A percentile compares a stretch with the other conserved stretches of the same genome.
These are phyloP conservation scores for Carallia pectinifolia DNA, from an alignment of 345 rosid species.

Conservation along the genomic window DNA sequence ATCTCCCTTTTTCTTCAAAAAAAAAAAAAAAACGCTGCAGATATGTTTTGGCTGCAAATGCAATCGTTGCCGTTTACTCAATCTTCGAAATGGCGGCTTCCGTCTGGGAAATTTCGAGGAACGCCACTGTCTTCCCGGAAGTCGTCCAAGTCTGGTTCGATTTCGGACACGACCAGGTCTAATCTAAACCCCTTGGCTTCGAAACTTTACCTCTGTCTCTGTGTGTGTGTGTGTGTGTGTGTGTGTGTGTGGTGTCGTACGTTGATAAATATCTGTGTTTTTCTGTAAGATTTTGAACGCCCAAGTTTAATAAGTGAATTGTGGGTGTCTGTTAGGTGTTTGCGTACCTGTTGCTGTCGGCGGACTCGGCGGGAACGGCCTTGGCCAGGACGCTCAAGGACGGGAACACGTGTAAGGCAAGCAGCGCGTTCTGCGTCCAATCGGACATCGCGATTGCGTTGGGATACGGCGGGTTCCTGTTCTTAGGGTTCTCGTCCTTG, in stretches of 20 bases:
- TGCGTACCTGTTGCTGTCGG: slow-evolving; percentile 77
- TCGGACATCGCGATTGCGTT: slow-evolving; percentile 67
- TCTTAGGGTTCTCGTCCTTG: slow-evolving; percentile 64
- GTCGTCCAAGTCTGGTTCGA: slow-evolving; percentile 94
- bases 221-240: too few relatives aligned
- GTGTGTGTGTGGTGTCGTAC: too few relatives aligned
- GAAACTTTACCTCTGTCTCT: too few relatives aligned
- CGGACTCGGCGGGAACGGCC: slow-evolving; percentile 73
- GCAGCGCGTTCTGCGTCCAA: slow-evolving; percentile 68
- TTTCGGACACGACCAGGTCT: slow-evolving; percentile 97
- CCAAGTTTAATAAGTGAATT: neutral
- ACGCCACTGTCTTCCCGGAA: slow-evolving; percentile 77
- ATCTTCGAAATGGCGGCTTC: slow-evolving; percentile 69
- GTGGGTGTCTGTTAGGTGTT: slow-evolving; percentile 48
- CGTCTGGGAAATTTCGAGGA: slow-evolving; percentile 83
- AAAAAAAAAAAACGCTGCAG: slow-evolving; percentile 29
- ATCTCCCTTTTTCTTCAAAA: neutral
- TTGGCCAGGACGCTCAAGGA: slow-evolving; percentile 61
- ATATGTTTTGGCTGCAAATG: slow-evolving; percentile 72
- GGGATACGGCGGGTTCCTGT: slow-evolving; percentile 79
- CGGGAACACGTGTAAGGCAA: slow-evolving; percentile 43
- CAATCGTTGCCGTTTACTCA: slow-evolving; percentile 83
- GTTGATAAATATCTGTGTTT: neutral
- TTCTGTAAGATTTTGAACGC: too few relatives aligned
- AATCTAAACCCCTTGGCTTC: neutral